These are phyloP conservation scores for Leccinum disarticulatum DNA, from an alignment of 768 basidiomycete species.

Conservation along the genomic window DNA sequence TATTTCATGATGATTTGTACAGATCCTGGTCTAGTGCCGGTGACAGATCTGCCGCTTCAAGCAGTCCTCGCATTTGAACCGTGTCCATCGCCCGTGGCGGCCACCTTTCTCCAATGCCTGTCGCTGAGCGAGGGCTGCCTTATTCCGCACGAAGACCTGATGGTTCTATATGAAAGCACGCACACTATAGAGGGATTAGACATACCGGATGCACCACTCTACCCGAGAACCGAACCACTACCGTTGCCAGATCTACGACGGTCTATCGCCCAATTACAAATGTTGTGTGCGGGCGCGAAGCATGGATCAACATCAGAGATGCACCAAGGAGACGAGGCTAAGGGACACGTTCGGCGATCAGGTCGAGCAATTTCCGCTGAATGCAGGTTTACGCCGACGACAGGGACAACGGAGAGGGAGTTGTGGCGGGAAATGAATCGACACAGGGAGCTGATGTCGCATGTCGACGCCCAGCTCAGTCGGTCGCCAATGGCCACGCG, in stretches of 20 bases:
- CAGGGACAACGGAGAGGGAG: conserved; percentile 17
- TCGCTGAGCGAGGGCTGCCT: conserved; percentile 55
- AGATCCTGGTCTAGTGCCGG: conserved; percentile 77
- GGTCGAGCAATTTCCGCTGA: conserved; percentile 33
- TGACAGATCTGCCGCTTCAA: conserved; percentile 75
- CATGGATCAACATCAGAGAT: conserved; percentile 32
- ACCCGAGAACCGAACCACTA: conserved; percentile 31
- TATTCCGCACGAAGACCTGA: conserved; percentile 43
- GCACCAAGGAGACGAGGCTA: conserved; percentile 31
- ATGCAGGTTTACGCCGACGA: conserved; percentile 23
- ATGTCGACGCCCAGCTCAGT: conserved; percentile 51
- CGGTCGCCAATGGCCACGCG: conserved; percentile 34
- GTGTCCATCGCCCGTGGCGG: conserved; percentile 52
- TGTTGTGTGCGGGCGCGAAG: conserved; percentile 40
- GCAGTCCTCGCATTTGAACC: conserved; percentile 63
- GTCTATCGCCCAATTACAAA: conserved; percentile 63
- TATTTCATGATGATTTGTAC: conserved; percentile 6
- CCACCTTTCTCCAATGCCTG: conserved; percentile 67
- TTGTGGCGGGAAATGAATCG: conserved; percentile 30
- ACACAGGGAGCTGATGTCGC: conserved; percentile 51
- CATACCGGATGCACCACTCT: conserved; percentile 36
- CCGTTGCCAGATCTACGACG: conserved; percentile 59
- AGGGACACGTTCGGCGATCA: conserved; percentile 30
- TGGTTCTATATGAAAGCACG: conserved; percentile 44
- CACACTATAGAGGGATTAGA: conserved; percentile 23